Conservation (phyloP, 108 stramenopile genomes). For the Cyclotella sp. region DNA sequence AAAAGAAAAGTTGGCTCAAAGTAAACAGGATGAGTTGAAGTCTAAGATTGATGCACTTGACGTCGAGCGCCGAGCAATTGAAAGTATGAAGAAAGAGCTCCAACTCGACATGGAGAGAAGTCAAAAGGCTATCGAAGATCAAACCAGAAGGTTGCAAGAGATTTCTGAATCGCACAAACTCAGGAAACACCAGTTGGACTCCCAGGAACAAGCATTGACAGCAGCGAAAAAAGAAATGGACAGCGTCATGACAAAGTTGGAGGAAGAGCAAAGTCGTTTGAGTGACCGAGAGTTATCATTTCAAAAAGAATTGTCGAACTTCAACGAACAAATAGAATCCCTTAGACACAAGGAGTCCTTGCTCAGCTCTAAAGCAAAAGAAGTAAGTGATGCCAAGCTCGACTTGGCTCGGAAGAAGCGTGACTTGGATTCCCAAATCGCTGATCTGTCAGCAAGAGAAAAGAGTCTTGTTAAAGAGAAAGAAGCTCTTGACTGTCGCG, state of each 20-base stretch:
- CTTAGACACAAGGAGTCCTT: conserved; percentile 11
- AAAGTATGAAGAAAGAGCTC: conserved; percentile 31
- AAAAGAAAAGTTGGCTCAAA: conserved; percentile 16
- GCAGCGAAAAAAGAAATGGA: conserved; percentile 37
- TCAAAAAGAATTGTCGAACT: conserved; percentile 24
- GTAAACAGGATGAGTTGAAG: conserved; percentile 15
- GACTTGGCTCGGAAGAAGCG: conserved; percentile 22
- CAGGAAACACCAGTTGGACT: conserved; percentile 21
- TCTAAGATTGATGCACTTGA: conserved; percentile 2
- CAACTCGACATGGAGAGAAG: conserved; percentile 31
- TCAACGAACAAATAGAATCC: conserved; percentile 23
- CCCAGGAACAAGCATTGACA: conserved; percentile 32
- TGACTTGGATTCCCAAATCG: conserved; percentile 17
- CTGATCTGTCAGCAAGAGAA: conserved; percentile 22
- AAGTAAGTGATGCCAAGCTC: conserved; percentile 17
- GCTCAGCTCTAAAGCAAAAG: conserved; percentile 12
- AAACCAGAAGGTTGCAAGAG: conserved; percentile 28
- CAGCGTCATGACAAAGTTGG: conserved; percentile 36
- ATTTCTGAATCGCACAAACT: conserved; percentile 20
- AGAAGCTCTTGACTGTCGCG: conserved; percentile 6
- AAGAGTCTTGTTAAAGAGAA: conserved; percentile 6
- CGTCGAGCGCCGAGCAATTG: conserved; percentile 14
- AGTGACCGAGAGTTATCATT: conserved; percentile 21
- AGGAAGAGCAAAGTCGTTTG: conserved; percentile 31
- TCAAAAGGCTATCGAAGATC: conserved; percentile 30